Evolutionary conservation across 495 filamentous ascomycete genomes (phyloP).

Genomic region (Delitschia confertaspora): DNA sequence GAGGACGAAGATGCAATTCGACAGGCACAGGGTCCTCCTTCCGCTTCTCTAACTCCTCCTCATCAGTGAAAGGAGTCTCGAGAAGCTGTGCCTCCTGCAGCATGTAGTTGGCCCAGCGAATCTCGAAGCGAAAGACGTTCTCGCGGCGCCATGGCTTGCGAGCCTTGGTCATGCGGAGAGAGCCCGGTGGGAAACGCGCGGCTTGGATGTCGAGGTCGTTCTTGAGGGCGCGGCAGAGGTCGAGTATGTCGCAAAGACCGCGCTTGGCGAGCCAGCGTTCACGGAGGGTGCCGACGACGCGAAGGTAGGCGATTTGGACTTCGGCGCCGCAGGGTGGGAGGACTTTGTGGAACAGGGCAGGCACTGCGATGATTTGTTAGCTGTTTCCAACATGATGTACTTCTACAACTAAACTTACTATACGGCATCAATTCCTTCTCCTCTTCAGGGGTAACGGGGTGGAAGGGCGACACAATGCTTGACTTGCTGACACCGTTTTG

Average conservation of each 20-base stretch:
- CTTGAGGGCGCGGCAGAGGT: slow-evolving; percentile 8
- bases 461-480: neutral
- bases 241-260: neutral
- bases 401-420: slow-evolving; percentile 5
- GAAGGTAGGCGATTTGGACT: slow-evolving; percentile 21
- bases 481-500: neutral
- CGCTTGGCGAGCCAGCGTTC: slow-evolving; percentile 10
- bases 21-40: slow-evolving; percentile 4
- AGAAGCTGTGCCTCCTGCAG: slow-evolving; percentile 5
- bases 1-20: slow-evolving; percentile 2
- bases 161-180: neutral
- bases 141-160: slow-evolving; percentile 22
- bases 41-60: slow-evolving; percentile 11
- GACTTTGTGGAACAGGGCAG: slow-evolving; percentile 10
- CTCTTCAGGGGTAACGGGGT: neutral
- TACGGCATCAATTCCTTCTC: slow-evolving; percentile 8
- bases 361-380: slow-evolving; percentile 18
- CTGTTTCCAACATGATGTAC: too few species aligned
- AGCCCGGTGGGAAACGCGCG: neutral
- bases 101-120: slow-evolving; percentile 22
- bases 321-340: slow-evolving; percentile 16
- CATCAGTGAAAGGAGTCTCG: slow-evolving; percentile 2
- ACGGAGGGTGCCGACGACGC: slow-evolving; percentile 12
- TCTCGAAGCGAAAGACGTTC: slow-evolving; percentile 16
- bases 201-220: slow-evolving; percentile 6